These are phyloP conservation scores for Hypocrella siamensis DNA, from an alignment of 2,329 filamentous ascomycete species.

Conservation along the genomic window DNA sequence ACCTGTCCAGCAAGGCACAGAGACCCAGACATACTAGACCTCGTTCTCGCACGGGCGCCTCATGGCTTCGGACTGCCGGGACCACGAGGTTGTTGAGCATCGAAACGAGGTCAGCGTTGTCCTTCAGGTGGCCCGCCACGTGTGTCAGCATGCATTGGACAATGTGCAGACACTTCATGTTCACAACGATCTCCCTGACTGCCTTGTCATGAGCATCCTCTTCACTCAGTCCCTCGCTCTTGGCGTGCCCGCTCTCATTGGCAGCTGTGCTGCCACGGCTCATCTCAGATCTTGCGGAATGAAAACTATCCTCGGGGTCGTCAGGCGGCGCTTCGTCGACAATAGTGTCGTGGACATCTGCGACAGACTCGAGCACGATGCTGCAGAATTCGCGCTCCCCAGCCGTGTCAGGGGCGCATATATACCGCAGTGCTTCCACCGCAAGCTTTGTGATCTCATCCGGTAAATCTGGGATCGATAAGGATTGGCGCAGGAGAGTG, in stretches of 20 bases:
- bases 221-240: constrained; percentile 32
- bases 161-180: constrained; percentile 96
- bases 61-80: constrained; percentile 83
- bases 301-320: constrained; percentile 60
- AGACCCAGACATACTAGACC: constrained; percentile 81
- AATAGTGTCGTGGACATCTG: constrained; percentile 92
- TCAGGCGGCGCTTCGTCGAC: constrained; percentile 48
- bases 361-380: constrained; percentile 80
- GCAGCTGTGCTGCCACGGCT: constrained; percentile 47
- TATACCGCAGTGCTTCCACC: constrained; percentile 65
- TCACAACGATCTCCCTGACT: constrained; percentile 83
- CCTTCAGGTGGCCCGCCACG: constrained; percentile 71
- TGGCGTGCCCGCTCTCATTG: constrained; percentile 25
- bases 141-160: constrained; percentile 96
- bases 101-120: constrained; percentile 83
- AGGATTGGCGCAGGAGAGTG: constrained; percentile 66
- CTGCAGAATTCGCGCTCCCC: constrained; percentile 74
- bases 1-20: constrained; percentile 80
- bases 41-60: constrained; percentile 80
- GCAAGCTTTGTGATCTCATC: constrained; percentile 86
- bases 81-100: constrained; percentile 97
- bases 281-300: constrained; percentile 78
- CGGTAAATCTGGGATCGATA: constrained; percentile 75
- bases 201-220: constrained; percentile 60
- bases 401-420: constrained; percentile 59